Percentiles rank a stretch among this genome's conserved stretches.
Evolutionary conservation across 164 flowering plant genomes (phyloP).

Genomic region (Stephania japonica): DNA sequence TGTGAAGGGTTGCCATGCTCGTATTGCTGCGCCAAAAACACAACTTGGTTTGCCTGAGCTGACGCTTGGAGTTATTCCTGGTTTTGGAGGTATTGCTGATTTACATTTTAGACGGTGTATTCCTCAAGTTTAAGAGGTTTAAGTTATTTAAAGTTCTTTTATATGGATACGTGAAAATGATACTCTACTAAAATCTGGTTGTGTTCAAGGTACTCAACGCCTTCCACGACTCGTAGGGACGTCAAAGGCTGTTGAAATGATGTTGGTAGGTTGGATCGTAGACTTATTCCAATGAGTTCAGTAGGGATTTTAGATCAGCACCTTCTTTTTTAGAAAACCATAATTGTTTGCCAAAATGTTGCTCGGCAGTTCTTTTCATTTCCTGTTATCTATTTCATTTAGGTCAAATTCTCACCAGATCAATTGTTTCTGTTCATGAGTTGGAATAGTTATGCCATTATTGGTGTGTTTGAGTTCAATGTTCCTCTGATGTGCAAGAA

Average conservation of each 20-base stretch:
- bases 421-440: neutral
- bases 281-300: neutral
- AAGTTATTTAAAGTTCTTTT: neutral
- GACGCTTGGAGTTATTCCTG: slow-evolving; percentile 86
- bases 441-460: neutral
- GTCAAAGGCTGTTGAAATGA: slow-evolving; percentile 80
- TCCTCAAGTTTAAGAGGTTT: neutral
- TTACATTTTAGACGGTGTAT: neutral
- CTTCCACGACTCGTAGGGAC: slow-evolving; percentile 94
- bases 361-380: neutral
- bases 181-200: slow-evolving; percentile 12
- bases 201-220: slow-evolving; percentile 79
- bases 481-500: neutral
- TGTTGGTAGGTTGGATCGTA: slow-evolving; percentile 63
- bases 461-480: neutral
- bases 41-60: slow-evolving; percentile 95
- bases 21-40: slow-evolving; percentile 66
- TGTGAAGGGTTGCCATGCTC: slow-evolving; percentile 85
- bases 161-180: neutral
- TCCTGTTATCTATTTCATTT: neutral
- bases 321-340: neutral
- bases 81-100: slow-evolving; percentile 69
- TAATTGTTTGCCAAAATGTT: neutral
- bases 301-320: neutral
- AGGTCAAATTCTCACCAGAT: neutral